Evolutionary conservation across 2,329 filamentous ascomycete species (phyloP).

Genomic region (Helotiales sp.): DNA sequence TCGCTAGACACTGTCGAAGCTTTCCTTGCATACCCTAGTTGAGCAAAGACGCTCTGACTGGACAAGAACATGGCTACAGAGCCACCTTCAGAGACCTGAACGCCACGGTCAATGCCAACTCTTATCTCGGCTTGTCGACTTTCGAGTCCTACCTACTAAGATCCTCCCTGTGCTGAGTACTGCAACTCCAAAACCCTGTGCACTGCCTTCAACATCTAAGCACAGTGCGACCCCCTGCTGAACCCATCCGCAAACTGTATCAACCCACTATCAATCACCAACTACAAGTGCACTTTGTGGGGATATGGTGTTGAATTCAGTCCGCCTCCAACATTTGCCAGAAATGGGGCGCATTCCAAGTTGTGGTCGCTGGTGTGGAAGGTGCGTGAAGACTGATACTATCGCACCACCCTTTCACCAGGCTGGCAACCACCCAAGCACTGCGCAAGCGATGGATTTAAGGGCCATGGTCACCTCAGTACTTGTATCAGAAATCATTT

Average conservation of each 20-base stretch:
- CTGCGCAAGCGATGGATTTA: slow-evolving; percentile 21
- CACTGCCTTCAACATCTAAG: slow-evolving; percentile 43
- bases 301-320: slow-evolving; percentile 37
- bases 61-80: slow-evolving; percentile 14
- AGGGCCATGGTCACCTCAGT: slow-evolving; percentile 29
- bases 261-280: slow-evolving; percentile 42
- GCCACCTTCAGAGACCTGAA: slow-evolving; percentile 41
- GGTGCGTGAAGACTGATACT: slow-evolving; percentile 51
- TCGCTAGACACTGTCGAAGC: too few relatives aligned
- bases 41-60: too few relatives aligned
- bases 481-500: slow-evolving; percentile 31
- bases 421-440: slow-evolving; percentile 27
- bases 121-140: slow-evolving; percentile 37
- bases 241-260: slow-evolving; percentile 42
- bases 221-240: slow-evolving; percentile 44
- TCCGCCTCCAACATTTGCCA: slow-evolving; percentile 22
- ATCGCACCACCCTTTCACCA: slow-evolving; percentile 33
- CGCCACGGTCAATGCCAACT: slow-evolving; percentile 36
- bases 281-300: slow-evolving; percentile 46
- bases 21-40: too few relatives aligned
- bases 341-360: slow-evolving; percentile 43
- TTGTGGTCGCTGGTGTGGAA: slow-evolving; percentile 45
- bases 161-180: slow-evolving; percentile 35
- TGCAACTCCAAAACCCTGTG: slow-evolving; percentile 40
- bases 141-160: slow-evolving; percentile 40